A percentile compares a stretch with the other conserved stretches of the same genome.
Conservation (phyloP, 371 early-diverging fungal genomes). For the Actinomortierella wolfii region DNA sequence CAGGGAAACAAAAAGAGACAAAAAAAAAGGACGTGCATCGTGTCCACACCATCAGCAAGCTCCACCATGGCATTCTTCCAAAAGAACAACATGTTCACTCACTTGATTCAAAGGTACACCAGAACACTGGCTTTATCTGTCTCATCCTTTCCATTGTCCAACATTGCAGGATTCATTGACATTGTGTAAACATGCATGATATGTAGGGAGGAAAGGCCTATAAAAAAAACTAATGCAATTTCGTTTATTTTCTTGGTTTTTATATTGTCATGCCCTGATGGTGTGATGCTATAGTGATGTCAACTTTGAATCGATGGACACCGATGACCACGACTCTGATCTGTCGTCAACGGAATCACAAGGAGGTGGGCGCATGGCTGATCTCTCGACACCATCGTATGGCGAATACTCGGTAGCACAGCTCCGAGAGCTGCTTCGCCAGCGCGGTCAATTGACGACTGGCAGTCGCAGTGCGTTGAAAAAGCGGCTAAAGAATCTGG, state of each 20-base stretch:
- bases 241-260: neutral
- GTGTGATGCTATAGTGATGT: slow-evolving; percentile 2
- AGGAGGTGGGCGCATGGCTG: slow-evolving; percentile 1
- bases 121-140: neutral
- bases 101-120: slow-evolving; percentile 35
- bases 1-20: no score
- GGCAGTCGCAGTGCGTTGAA: slow-evolving; percentile 29
- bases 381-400: slow-evolving; percentile 20
- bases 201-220: no score
- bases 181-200: no score
- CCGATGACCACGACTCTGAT: slow-evolving; percentile 21
- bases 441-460: slow-evolving; percentile 39
- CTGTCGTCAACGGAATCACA: slow-evolving; percentile 12
- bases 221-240: no score
- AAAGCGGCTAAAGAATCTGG: slow-evolving; percentile 34
- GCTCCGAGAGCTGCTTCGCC: slow-evolving; percentile 35
- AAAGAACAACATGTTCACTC: slow-evolving; percentile 42
- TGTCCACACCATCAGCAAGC: slow-evolving; percentile 3
- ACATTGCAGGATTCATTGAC: no score
- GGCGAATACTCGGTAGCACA: slow-evolving; percentile 38
- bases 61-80: slow-evolving; percentile 28
- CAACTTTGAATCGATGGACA: slow-evolving; percentile 13
- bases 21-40: no score
- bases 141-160: neutral
- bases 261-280: neutral